Evolutionary conservation across 179 eudicot species (phyloP).

Genomic region (Heliamphora pulchella): DNA sequence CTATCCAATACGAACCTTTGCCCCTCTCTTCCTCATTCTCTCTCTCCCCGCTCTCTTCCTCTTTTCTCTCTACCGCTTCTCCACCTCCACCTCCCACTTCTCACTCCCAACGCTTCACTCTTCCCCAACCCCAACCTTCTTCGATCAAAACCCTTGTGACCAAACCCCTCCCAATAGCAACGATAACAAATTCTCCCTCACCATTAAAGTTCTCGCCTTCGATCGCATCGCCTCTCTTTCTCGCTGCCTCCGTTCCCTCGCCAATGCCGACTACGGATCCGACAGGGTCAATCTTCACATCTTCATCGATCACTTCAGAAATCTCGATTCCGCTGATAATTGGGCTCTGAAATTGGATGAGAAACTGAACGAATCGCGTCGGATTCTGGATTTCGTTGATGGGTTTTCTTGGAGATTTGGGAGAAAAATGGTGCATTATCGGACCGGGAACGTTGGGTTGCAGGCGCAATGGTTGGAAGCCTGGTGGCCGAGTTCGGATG

Average conservation of each 20-base stretch:
- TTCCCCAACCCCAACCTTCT: constrained; percentile 26
- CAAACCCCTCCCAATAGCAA: neutral
- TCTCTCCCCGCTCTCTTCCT: constrained; percentile 26
- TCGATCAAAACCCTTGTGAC: constrained; percentile 17
- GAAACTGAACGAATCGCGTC: constrained; percentile 33
- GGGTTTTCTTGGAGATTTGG: constrained; percentile 70
- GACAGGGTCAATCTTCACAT: constrained; percentile 61
- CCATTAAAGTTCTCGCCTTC: constrained; percentile 72
- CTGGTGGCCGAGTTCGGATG: constrained; percentile 84
- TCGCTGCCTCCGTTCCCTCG: constrained; percentile 72
- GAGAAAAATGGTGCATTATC: constrained; percentile 70
- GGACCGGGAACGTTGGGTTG: constrained; percentile 74
- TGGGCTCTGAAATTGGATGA: constrained; percentile 30
- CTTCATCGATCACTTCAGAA: constrained; percentile 56
- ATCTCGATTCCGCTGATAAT: neutral
- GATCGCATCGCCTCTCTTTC: constrained; percentile 71
- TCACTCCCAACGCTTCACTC: constrained; percentile 1
- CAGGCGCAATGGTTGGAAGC: constrained; percentile 97
- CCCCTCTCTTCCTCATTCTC: constrained; percentile 31
- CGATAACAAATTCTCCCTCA: constrained; percentile 38
- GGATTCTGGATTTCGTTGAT: constrained; percentile 66
- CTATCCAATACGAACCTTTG: constrained; percentile 23
- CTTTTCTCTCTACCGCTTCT: constrained; percentile 23
- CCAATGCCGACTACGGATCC: constrained; percentile 46
- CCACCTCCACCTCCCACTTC: constrained; percentile 11